A percentile compares a stretch with the other conserved stretches of the same genome.
These are phyloP conservation scores for Leonotis leonurus DNA, from an alignment of 257 asterid genomes.

Conservation along the genomic window DNA sequence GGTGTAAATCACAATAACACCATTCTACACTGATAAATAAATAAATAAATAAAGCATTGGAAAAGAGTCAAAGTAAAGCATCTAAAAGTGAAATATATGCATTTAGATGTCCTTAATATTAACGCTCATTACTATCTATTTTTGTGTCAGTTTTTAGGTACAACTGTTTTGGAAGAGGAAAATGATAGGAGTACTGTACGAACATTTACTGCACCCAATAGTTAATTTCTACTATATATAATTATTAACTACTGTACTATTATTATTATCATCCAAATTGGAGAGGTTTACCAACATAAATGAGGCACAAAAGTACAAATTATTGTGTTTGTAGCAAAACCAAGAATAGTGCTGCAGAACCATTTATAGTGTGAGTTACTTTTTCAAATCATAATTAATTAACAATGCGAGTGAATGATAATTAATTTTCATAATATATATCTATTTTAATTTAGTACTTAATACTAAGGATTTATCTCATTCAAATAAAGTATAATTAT, in stretches of 20 bases:
- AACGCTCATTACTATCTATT: background rate
- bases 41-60: no score
- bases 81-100: background rate
- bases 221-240: background rate
- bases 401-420: no score
- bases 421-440: no score
- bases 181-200: background rate
- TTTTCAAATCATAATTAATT: background rate
- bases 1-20: background rate
- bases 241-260: background rate
- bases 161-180: background rate
- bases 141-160: background rate
- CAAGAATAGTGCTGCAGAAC: background rate
- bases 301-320: background rate
- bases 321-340: background rate
- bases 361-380: background rate
- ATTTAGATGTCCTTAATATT: no score
- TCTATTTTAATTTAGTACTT: no score
- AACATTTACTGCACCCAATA: background rate
- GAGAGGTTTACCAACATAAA: background rate
- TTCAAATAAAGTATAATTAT: no score
- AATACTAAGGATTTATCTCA: no score
- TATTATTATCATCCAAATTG: background rate
- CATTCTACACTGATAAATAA: no score
- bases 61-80: background rate